Evolutionary conservation across 2,329 filamentous ascomycete genomes (phyloP), one percentile per base, ranked within the genome.

Genomic region (Rosellinia necatrix): DNA sequence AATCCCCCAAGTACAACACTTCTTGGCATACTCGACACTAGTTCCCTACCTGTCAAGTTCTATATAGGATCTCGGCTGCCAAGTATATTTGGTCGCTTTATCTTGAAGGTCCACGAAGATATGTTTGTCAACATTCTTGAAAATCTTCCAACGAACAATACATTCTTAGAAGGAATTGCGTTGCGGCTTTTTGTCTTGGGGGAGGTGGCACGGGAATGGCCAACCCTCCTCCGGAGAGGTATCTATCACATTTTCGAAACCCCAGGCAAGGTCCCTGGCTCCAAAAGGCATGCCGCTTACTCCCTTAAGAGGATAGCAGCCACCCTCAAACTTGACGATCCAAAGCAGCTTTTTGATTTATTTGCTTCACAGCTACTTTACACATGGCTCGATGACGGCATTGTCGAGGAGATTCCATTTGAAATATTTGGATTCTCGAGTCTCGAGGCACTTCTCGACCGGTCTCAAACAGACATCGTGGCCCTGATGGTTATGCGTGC

Each of bases 231-330:
- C 38, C 87, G 92, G 48, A 86, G 89, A 61, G 92, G 91, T 62
- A 89, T 96, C 15, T 99, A 97, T 70, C 89, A 94, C 71, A 92
- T 97, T 19, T 96, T 97, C 65, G 94, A 97, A 71, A 91, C 89
- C 0, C 90, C 92, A 1, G 91, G 89, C 1, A 85, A 86, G 53
- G 84, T 96, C 12, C 74, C 81, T 3, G 74, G 76, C 9, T 88
- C 89, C 6, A 78, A 81, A 17, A 76, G 79, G 17, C 89, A 97
- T 73, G 92, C 93, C 1, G 83, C 82, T 52, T 81, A 81, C 48
- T 96, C 91, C 64, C 78, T 97, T 38, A 70, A 72, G 4, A 78
- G 81, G 10, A 85, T 97, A 27, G 85, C 92, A 3, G 74, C 71
- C 10, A 79, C 81, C 0, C 80, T 97, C 29, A 74, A 80, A 0